Percentiles rank a stretch among this genome's conserved stretches.
These are phyloP conservation scores for Takakia lepidozioides DNA, from an alignment of 225 moss, liverwort and hornwort genomes.

Conservation along the genomic window DNA sequence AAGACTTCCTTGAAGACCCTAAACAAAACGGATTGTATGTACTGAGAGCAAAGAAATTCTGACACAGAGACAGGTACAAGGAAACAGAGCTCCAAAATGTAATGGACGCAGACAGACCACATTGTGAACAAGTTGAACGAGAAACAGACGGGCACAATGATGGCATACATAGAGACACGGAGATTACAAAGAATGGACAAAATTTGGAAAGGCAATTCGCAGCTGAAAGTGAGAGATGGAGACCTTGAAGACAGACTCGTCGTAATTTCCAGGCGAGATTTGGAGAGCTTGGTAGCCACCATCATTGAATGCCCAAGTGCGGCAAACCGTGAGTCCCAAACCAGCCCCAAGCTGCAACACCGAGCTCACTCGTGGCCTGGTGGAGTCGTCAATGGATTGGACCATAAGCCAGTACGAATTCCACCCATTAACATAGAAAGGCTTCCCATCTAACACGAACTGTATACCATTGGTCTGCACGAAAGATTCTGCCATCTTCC, in stretches of 20 bases:
- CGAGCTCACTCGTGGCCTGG: conserved; percentile 26
- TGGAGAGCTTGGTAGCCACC: conserved; percentile 42
- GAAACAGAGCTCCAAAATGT: too few relatives aligned
- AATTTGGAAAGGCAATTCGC: too few relatives aligned
- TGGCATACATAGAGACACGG: background rate
- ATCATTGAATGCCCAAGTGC: conserved; percentile 78
- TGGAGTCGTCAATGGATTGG: conserved; percentile 23
- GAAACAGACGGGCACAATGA: background rate
- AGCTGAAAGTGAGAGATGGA: background rate
- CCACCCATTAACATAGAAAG: conserved; percentile 61
- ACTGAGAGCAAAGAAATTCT: too few relatives aligned
- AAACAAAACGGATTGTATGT: too few relatives aligned
- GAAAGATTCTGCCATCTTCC: too few relatives aligned
- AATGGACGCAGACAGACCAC: too few relatives aligned
- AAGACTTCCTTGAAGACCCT: conserved; percentile 9
- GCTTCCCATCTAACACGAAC: conserved; percentile 37
- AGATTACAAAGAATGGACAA: background rate
- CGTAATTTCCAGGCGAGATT: conserved; percentile 42
- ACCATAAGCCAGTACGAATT: conserved; percentile 78
- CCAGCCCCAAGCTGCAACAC: conserved; percentile 33
- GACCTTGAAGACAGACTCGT: conserved; percentile 34
- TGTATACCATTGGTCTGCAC: conserved; percentile 36
- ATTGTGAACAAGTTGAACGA: too few relatives aligned
- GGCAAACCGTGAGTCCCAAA: conserved; percentile 67
- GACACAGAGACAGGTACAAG: too few relatives aligned